Percentiles rank a stretch among this genome's conserved stretches.
Evolutionary conservation across 768 basidiomycete species (phyloP).

Genomic region (Calocybe indica): DNA sequence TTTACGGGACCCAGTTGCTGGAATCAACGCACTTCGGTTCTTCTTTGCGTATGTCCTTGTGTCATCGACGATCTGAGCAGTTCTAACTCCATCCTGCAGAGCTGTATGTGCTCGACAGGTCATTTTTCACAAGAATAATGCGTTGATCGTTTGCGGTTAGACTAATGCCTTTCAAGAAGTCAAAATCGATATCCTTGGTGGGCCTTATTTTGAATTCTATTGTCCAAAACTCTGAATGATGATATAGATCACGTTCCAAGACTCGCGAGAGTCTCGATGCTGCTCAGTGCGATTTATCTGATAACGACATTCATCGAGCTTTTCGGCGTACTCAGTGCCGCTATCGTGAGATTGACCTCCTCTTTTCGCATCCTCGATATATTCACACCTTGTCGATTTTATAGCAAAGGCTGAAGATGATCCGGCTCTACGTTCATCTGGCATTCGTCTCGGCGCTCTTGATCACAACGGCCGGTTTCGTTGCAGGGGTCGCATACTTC

Average conservation of each 20-base stretch:
- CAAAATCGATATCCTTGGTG: conserved; percentile 24
- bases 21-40: conserved; percentile 32
- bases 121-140: background rate
- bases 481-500: conserved; percentile 32
- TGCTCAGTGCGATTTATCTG: conserved; percentile 28
- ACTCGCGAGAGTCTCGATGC: conserved; percentile 28
- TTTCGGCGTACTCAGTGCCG: conserved; percentile 12
- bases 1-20: conserved; percentile 22
- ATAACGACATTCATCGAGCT: conserved; percentile 16
- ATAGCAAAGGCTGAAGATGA: conserved; percentile 18
- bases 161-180: conserved; percentile 30
- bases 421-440: conserved; percentile 15
- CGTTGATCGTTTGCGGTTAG: conserved; percentile 10
- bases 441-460: conserved; percentile 29
- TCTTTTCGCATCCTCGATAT: background rate
- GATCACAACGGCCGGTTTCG: conserved; percentile 27
- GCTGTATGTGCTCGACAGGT: conserved; percentile 15
- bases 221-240: no score
- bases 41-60: conserved; percentile 25
- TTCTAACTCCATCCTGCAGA: conserved; percentile 8
- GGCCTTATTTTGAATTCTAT: background rate
- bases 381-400: background rate
- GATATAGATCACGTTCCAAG: conserved; percentile 19
- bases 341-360: conserved; percentile 5
- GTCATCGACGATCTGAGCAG: background rate